A percentile compares a stretch with the other conserved stretches of the same genome.
These are phyloP conservation scores for Agaricus sinodeliciosus DNA, from an alignment of 768 basidiomycete genomes.

Conservation along the genomic window DNA sequence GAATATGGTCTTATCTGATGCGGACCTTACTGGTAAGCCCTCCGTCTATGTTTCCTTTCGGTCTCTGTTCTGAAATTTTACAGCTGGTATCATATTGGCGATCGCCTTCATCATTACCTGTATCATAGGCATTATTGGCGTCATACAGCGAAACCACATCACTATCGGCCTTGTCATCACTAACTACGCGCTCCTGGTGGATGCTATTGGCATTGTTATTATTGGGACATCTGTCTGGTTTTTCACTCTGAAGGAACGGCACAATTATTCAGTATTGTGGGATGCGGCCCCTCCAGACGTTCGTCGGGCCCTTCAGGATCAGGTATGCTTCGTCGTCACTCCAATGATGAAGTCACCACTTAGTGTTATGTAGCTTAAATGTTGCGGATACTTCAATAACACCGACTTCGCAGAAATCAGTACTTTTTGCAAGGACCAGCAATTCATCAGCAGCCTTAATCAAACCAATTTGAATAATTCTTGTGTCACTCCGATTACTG, in stretches of 20 bases:
- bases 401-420: conserved; percentile 54
- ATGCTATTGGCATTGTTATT: conserved; percentile 52
- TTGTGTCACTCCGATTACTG: conserved; percentile 68
- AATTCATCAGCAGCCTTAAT: conserved; percentile 35
- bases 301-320: conserved; percentile 62
- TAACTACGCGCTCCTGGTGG: conserved; percentile 66
- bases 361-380: conserved; percentile 48
- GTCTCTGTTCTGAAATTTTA: conserved; percentile 2
- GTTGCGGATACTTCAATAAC: conserved; percentile 82
- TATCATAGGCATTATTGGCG: conserved; percentile 61
- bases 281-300: conserved; percentile 33
- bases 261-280: conserved; percentile 61
- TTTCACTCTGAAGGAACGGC: conserved; percentile 66
- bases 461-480: conserved; percentile 39
- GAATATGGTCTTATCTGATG: conserved; percentile 59
- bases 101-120: conserved; percentile 62
- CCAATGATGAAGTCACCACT: neutral
- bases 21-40: conserved; percentile 54
- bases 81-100: conserved; percentile 71
- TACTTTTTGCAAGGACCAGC: conserved; percentile 44
- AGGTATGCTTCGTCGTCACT: conserved; percentile 36
- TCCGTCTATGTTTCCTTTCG: neutral
- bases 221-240: conserved; percentile 79
- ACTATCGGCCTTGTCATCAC: conserved; percentile 66
- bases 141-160: conserved; percentile 64